Evolutionary conservation across 2,329 filamentous ascomycete genomes (phyloP), one percentile per base, ranked within the genome.

Genomic region (Lasiodiplodia citricola): DNA sequence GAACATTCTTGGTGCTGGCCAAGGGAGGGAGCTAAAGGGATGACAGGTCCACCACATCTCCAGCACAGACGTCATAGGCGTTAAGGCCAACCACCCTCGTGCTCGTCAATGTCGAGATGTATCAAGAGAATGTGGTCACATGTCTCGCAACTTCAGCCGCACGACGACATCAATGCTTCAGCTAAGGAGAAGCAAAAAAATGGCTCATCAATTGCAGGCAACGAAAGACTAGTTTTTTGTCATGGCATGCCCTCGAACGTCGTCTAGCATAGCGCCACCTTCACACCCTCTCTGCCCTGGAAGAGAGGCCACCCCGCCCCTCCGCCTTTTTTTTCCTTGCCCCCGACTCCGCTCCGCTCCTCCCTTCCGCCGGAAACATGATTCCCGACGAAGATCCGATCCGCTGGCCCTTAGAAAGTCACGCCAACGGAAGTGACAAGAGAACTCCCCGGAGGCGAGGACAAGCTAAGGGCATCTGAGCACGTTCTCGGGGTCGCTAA

Each of bases 301-400:
- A n/a, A 11, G 16, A 50, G 10, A 8, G 7, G 23, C n/a, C 31
- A 31, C 25, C 16, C 41, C 56, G n/a, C 21, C 37, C 37, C 56
- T 38, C 37, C 56, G 37, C 37, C 11, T 2, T 51, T 47, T 44
- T 44, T 47, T 47, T 47, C 44, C 44, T 47, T 47, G 44, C 44
- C 44, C 44, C 44, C 44, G 7, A n/a, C 47, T 47, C 58, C 35
- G 25, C 28, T 44, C 41, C 28, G 44, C 60, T 38, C 28, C 28
- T 31, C 60, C 16, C 4, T 25, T 54, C 23, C 44, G 28, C 47
- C 60, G 31, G 60, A 37, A 18, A 35, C 28, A 21, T 18, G 60
- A 11, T 16, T 37, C 23, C 60, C 60, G 60, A 64, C 38, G 47
- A 64, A 52, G 60, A 64, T 64, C 60, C 60, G 60, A 64, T 52